Conservation (phyloP, 352 stramenopile genomes). For the Phytophthora parvispora region DNA sequence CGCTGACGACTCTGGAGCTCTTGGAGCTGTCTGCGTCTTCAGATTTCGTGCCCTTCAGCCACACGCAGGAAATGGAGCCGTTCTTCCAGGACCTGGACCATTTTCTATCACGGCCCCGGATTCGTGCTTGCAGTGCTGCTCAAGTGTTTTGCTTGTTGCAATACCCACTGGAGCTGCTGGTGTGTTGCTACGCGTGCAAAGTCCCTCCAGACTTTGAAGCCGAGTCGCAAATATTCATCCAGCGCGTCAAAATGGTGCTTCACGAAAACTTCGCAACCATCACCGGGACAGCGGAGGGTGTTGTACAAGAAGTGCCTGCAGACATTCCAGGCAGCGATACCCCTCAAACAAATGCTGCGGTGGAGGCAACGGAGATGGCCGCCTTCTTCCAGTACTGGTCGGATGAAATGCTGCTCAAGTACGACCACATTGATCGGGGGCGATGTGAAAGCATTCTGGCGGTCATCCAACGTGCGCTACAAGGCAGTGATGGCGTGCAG, state of each 20-base stretch:
- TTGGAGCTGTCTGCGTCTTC: conserved; percentile 41
- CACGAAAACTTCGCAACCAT: neutral
- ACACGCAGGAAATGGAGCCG: conserved; percentile 18
- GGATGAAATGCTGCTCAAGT: conserved; percentile 59
- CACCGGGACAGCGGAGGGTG: neutral
- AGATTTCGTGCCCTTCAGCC: conserved; percentile 18
- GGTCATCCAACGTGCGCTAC: conserved; percentile 20
- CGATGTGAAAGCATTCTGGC: conserved; percentile 38
- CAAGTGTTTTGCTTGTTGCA: conserved; percentile 51
- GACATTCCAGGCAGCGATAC: too few species aligned
- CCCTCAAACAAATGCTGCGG: too few species aligned
- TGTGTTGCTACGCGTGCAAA: conserved; percentile 48
- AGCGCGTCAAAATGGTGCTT: conserved; percentile 24
- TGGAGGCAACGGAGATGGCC: conserved; percentile 28
- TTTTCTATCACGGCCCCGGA: conserved; percentile 22
- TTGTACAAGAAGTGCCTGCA: neutral
- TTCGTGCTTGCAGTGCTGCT: conserved; percentile 24
- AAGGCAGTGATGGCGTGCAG: neutral
- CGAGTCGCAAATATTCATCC: conserved; percentile 32
- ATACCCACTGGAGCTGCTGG: conserved; percentile 51
- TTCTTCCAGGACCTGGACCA: conserved; percentile 29
- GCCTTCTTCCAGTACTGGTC: conserved; percentile 42
- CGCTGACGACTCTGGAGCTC: conserved; percentile 48
- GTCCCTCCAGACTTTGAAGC: conserved; percentile 12
- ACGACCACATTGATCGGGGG: conserved; percentile 47